These are phyloP conservation scores for Vigna mungo DNA, from an alignment of 306 rosid genomes.

Conservation along the genomic window DNA sequence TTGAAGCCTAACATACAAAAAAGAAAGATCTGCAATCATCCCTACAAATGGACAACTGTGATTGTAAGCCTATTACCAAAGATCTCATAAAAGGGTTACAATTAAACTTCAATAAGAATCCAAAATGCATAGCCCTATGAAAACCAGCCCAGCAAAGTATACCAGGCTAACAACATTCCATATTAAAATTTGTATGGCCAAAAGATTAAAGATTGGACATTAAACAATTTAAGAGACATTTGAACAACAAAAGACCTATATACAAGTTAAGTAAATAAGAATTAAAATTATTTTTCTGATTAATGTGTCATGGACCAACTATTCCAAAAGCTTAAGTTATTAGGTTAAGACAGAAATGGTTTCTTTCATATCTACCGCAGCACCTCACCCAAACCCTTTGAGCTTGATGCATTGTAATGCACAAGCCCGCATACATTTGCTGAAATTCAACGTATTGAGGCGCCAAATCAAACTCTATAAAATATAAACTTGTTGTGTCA, in stretches of 20 bases:
- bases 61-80: slow-evolving; percentile 22
- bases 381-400: not conserved
- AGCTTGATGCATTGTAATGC: not conserved
- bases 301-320: not conserved
- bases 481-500: not conserved
- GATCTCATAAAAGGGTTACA: slow-evolving; percentile 6
- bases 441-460: not conserved
- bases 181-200: slow-evolving; percentile 12
- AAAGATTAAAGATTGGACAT: slow-evolving; percentile 20
- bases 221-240: not conserved
- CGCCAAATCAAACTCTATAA: not conserved
- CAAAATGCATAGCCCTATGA: slow-evolving; percentile 1
- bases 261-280: not conserved
- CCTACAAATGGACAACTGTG: slow-evolving; percentile 7
- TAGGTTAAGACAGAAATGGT: not conserved
- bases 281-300: slow-evolving; percentile 23
- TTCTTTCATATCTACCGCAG: not conserved
- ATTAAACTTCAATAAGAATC: not conserved
- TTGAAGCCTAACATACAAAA: slow-evolving; percentile 7
- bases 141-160: slow-evolving; percentile 13
- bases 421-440: not conserved
- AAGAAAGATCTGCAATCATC: slow-evolving; percentile 9
- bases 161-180: slow-evolving; percentile 22
- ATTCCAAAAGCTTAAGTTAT: slow-evolving; percentile 5
- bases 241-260: not conserved